Base-by-base conservation (phyloP, 148 eudicot genomes). In the Heliamphora exappendiculata region DNA sequence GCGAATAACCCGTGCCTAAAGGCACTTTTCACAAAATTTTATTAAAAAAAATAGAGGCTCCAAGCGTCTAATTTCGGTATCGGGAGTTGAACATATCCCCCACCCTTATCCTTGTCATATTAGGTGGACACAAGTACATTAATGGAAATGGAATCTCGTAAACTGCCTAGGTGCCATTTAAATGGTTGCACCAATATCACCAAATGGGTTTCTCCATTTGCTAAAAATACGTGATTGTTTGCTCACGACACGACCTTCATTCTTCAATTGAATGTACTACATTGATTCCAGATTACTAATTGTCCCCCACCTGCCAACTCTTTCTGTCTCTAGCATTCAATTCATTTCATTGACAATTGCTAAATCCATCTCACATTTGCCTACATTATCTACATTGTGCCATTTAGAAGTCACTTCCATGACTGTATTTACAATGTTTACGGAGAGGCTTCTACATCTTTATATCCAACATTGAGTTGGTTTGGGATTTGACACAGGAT, bases 401-500 rank as follows among this genome's bases (percentile, higher is more conserved):
- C 34, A 45, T 70, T 70, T 70, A n/a, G 13, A 34, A 42, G 24
- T 55, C 50, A 7, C 47, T 45, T 73, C 41, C 19, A 44, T 10
- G 31, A 45, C 28, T 20, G 24, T 3, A 53, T 20, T 59, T 19
- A 31, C 54, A 29, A n/a, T 28, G 3, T 33, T 31, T 29, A 44
- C 28, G 39, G 53, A 9, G 57, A n/a, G 65, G 37, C 37, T 20
- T 45, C 44, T 19, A 22, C 8, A 20, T 69, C 54, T 68, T 42
- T 26, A 51, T 7, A 3, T 50, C 41, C 14, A 3, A 13, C 3
- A 17, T 34, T 69, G 31, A 39, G 28, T 54, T 44, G 36, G 42
- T 39, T 51, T 63, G 42, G 37, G 57, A 76, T 36, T 57, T 81
- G 79, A 57, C 50, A 45, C 89, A 94, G 97, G 96, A 94, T 76